phyloP scores from a whole-genome alignment of 108 stramenopile species.

The Nitzschia sp. region DNA sequence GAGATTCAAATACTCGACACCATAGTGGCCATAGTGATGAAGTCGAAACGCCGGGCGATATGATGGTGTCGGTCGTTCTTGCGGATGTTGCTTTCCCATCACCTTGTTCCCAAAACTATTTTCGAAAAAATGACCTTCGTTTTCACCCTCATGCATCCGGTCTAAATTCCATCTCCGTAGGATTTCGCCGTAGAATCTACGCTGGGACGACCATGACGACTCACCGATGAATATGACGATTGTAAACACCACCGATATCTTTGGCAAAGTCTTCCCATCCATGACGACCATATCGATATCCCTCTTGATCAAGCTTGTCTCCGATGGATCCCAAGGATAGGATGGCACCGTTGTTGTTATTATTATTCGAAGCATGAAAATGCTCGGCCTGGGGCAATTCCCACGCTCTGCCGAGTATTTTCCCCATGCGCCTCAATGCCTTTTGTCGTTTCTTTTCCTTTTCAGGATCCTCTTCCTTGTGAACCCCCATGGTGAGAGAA shows the following conservation, averaged over 20 bases:
- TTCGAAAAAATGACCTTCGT: no score
- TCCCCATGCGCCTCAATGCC: slow-evolving; percentile 70
- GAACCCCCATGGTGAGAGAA: slow-evolving; percentile 28
- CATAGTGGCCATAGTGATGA: no score
- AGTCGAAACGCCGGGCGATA: no score
- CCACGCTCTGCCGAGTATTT: slow-evolving; percentile 76
- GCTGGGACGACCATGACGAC: slow-evolving; percentile 2
- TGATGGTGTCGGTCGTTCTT: no score
- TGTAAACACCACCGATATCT: slow-evolving; percentile 84
- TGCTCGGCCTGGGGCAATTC: slow-evolving; percentile 54
- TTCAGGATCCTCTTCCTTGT: slow-evolving; percentile 33
- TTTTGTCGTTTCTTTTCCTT: slow-evolving; percentile 70
- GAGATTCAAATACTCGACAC: no score
- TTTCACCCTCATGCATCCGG: no score
- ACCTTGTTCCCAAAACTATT: no score
- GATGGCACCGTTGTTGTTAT: neutral
- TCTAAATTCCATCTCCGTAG: no score
- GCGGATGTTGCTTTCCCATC: no score
- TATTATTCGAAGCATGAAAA: slow-evolving; percentile 53
- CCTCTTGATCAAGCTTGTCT: slow-evolving; percentile 63
- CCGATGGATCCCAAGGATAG: slow-evolving; percentile 67
- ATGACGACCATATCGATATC: slow-evolving; percentile 61
- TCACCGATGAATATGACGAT: slow-evolving; percentile 71
- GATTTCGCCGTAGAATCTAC: no score
- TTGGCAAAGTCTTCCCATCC: slow-evolving; percentile 83